Base-by-base conservation (phyloP, 2,329 filamentous ascomycete species). In the Xylaria arbuscula region DNA sequence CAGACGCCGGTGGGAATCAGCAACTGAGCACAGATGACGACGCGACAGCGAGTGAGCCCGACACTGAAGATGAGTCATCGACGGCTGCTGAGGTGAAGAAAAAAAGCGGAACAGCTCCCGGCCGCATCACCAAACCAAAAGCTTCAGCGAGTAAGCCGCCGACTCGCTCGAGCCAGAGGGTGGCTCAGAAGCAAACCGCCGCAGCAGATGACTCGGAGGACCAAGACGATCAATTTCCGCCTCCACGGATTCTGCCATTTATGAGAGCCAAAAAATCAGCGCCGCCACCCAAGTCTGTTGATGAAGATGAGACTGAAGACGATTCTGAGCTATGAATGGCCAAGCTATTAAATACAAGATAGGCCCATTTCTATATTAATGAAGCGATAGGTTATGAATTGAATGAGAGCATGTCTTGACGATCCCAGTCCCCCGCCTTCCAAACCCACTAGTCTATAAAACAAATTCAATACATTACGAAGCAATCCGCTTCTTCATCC, bases 241-340 rank as follows among this genome's bases (percentile, higher is more conserved):
- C 78, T 6, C 72, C 66, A 17, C 75, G 78, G 9, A 68, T 72
- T 4, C 75, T 87, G 17, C 86, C 86, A 0, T 87, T 87, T 72
- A 77, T 77, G 60, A 79, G 72, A 40, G 80, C 75, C 62, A 83
- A 79, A 54, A 70, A 72, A 45, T 65, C 66, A n/a, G 70, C 68
- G 19, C 72, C 75, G 55, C 68, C 78, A 2, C 66, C 79, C 5
- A 75, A 72, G 50, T 77, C 70, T 51, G 76, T 73, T 10, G 76
- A 77, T 11, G 80, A 75, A 17, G 84, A 82, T 56, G 86, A 88
- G 62, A 86, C 85, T 68, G 86, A 45, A 17, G 40, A 87, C 66
- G 86, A 88, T 72, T 66, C 62, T 8, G 87, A 89, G 73, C 72
- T 88, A 66, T 88, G 75, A 65, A 28, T 28, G 5, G 28, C 28